Evolutionary conservation across 805 yeast genomes (phyloP).

Genomic region (Torulaspora delbrueckii): DNA sequence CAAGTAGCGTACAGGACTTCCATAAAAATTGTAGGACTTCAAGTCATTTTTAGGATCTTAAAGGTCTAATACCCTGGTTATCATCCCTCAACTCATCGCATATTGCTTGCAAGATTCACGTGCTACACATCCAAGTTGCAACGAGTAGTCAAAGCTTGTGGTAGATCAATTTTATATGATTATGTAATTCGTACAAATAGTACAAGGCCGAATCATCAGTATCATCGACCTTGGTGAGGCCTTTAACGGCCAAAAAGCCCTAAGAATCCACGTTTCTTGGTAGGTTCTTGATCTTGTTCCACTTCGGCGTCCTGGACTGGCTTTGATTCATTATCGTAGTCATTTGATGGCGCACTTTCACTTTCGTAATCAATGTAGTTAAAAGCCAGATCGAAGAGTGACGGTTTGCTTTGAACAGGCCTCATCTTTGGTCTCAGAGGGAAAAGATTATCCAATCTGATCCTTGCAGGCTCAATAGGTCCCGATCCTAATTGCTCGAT

Average conservation of each 20-base stretch:
- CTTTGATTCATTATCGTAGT: not conserved
- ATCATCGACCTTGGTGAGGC: not conserved
- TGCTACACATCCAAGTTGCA: not conserved
- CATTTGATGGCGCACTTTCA: slow-evolving; percentile 15
- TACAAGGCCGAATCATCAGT: not conserved
- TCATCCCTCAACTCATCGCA: not conserved
- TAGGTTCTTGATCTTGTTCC: slow-evolving; percentile 29
- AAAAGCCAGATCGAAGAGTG: slow-evolving; percentile 83
- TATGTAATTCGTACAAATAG: not conserved
- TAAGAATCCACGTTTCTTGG: slow-evolving; percentile 62
- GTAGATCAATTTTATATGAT: not conserved
- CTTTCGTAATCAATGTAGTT: slow-evolving; percentile 59
- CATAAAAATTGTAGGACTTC: not conserved
- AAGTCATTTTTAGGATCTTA: not conserved
- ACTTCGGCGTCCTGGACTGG: slow-evolving; percentile 15
- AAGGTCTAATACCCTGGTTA: not conserved
- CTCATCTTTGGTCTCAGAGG: slow-evolving; percentile 40
- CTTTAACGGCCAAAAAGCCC: slow-evolving; percentile 60
- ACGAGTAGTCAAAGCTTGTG: not conserved
- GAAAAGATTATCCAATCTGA: slow-evolving; percentile 26
- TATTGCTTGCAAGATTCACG: not conserved
- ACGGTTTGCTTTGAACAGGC: slow-evolving; percentile 79
- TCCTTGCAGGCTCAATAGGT: slow-evolving; percentile 19
- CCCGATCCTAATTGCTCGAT: slow-evolving; percentile 37
- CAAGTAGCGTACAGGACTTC: not conserved